phyloP scores from a whole-genome alignment of 2,329 filamentous ascomycete genomes.

The Byssothecium circinans region DNA sequence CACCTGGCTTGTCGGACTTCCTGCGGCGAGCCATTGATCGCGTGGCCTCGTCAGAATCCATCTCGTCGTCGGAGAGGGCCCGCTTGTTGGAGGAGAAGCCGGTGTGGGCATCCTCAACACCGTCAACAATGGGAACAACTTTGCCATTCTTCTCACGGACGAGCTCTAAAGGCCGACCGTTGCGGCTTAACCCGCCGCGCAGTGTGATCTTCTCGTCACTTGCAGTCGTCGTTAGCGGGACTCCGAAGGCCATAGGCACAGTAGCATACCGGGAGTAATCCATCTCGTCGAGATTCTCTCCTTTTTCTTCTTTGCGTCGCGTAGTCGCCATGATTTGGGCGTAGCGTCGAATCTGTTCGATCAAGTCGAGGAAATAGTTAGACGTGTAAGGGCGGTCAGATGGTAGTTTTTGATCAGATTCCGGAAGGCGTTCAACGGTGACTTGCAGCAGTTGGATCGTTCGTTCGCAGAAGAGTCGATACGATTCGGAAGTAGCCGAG shows the following conservation, averaged over 20 bases:
- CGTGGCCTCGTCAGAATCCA: slow-evolving; percentile 79
- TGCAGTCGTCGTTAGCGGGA: slow-evolving; percentile 20
- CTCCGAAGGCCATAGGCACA: slow-evolving; percentile 25
- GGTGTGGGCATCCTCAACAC: slow-evolving; percentile 63
- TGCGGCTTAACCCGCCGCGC: slow-evolving; percentile 77
- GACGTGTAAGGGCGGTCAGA: slow-evolving; percentile 89
- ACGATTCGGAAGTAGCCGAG: slow-evolving; percentile 68
- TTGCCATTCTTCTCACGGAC: slow-evolving; percentile 80
- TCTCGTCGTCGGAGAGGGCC: slow-evolving; percentile 61
- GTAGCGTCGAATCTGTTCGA: slow-evolving; percentile 90
- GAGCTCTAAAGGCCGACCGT: slow-evolving; percentile 80
- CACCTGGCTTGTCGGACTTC: slow-evolving; percentile 86
- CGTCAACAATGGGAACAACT: slow-evolving; percentile 68
- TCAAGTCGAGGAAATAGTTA: slow-evolving; percentile 94
- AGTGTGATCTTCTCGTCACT: slow-evolving; percentile 76
- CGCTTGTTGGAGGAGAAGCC: slow-evolving; percentile 53
- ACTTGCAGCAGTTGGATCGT: slow-evolving; percentile 89
- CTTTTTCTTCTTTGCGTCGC: slow-evolving; percentile 65
- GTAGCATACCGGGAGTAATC: slow-evolving; percentile 51
- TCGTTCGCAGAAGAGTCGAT: slow-evolving; percentile 86
- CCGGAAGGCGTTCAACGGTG: slow-evolving; percentile 81
- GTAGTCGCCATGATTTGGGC: slow-evolving; percentile 78
- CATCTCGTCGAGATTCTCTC: slow-evolving; percentile 55
- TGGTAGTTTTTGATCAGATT: slow-evolving; percentile 81
- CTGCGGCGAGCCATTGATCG: slow-evolving; percentile 95